Evolutionary conservation across 495 filamentous ascomycete genomes (phyloP).

Genomic region (Parachaetomium inaequale): DNA sequence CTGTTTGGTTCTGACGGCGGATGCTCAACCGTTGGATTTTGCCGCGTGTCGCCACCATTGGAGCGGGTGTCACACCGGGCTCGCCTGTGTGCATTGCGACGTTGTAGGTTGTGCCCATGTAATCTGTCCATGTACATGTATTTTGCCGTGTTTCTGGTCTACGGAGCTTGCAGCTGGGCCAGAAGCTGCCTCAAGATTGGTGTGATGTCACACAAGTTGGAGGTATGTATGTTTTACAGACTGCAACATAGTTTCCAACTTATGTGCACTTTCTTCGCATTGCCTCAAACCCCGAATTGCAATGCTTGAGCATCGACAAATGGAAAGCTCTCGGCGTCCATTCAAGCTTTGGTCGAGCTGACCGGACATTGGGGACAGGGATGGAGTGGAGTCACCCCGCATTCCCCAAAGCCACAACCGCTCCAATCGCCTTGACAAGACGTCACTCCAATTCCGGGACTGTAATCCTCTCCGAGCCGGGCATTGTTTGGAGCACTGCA

Average conservation of each 20-base stretch:
- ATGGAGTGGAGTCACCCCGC: not conserved
- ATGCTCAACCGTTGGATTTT: not conserved
- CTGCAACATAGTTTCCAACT: not conserved
- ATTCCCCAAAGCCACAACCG: not conserved
- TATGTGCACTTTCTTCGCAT: not conserved
- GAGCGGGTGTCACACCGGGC: not conserved
- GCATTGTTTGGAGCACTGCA: not conserved
- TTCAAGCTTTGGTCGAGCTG: not conserved
- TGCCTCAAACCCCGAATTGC: not conserved
- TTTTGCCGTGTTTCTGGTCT: not conserved
- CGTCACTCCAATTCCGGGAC: slow-evolving; percentile 3
- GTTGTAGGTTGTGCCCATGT: not conserved
- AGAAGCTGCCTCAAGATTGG: not conserved
- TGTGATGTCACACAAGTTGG: not conserved
- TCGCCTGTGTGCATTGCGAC: not conserved
- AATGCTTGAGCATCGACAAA: not conserved
- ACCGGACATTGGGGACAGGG: not conserved
- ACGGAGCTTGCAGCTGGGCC: not conserved
- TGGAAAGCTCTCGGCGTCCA: not conserved
- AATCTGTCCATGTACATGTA: not conserved
- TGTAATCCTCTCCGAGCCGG: not conserved
- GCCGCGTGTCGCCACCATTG: not conserved
- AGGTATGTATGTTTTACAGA: not conserved
- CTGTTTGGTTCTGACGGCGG: not conserved
- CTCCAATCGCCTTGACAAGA: not conserved